Base-by-base conservation (phyloP, 2,329 filamentous ascomycete genomes). In the Cordyceps cateniannulata region DNA sequence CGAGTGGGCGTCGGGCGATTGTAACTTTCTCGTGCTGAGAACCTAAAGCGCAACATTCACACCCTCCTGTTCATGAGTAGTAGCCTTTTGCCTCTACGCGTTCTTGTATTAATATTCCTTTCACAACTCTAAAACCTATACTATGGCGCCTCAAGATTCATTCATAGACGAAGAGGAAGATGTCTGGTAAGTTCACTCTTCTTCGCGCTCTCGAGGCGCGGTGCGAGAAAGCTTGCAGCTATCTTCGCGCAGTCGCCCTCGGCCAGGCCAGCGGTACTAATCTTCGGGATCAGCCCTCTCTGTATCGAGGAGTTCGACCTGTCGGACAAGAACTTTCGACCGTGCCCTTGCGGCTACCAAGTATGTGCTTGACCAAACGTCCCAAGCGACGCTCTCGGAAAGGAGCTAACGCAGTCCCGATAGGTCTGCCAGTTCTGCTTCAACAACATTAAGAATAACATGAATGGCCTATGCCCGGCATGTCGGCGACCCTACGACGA, bases 381-480 rank as follows among this genome's bases (percentile, higher is more conserved):
- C 16, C 29, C 18, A 5, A 35, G 24, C 18, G 18, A 20, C 44
- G 27, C 5, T 24, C 22, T 25, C 4, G 25, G 25, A 54, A 49
- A 60, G 16, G 42, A 53, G 27, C 44, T 65, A 57, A 66, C 63
- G 47, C 25, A 50, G 69, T n/a, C 14, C 18, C 32, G 42, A n/a
- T 49, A 97, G 93, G 93, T 99, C 73, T 99, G 95, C 76, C 96
- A 99, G 80, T 99, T 99, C 77, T 99, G 95, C 78, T 99, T 93
- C 80, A 97, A 99, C 77, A 99, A 98, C 74, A 96, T 99, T 74
- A 96, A 96, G 77, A 96, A 90, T 69, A 97, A 97, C 69, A 92
- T 96, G 84, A 98, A 97, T 72, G 93, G 93, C 40, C 83, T 97
- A 62, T 99, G 95, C 75, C 95, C 95, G n/a, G 96, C 96, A 67